phyloP scores from a whole-genome alignment of 2,329 filamentous ascomycete genomes.

The Albophoma yamanashiensis region DNA sequence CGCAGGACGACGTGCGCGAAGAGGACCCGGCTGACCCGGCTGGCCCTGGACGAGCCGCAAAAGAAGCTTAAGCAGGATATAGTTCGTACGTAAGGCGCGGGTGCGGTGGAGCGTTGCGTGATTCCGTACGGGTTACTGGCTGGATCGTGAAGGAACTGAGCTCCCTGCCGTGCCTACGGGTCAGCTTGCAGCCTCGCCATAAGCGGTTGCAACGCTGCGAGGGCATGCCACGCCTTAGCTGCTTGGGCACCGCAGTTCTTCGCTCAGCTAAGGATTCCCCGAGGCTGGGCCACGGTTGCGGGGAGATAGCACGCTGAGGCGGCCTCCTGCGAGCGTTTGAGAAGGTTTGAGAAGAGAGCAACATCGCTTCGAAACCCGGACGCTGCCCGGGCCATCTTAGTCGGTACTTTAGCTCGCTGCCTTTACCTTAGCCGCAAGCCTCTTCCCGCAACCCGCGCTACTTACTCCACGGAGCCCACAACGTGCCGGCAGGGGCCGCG shows the following conservation, averaged over 20 bases:
- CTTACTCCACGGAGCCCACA: background rate
- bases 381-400: background rate
- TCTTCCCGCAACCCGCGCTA: background rate
- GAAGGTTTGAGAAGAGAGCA: constrained; percentile 4
- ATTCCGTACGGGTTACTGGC: background rate
- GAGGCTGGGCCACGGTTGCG: background rate
- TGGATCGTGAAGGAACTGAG: background rate
- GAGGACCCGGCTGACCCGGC: background rate
- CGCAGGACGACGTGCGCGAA: background rate
- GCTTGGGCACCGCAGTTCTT: background rate
- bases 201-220: background rate
- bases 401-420: background rate
- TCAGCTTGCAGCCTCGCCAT: background rate
- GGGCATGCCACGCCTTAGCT: too few species aligned
- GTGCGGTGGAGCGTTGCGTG: background rate
- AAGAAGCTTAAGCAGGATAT: background rate
- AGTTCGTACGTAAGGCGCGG: background rate
- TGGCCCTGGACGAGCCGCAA: background rate
- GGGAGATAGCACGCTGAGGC: too few species aligned
- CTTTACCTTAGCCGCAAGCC: background rate
- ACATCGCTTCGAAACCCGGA: too few species aligned
- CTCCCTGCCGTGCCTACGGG: background rate
- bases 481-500: background rate
- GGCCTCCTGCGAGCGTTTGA: constrained; percentile 5
- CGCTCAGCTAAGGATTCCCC: background rate